Evolutionary conservation across 768 basidiomycete genomes (phyloP).

Genomic region (Terana coerulea): DNA sequence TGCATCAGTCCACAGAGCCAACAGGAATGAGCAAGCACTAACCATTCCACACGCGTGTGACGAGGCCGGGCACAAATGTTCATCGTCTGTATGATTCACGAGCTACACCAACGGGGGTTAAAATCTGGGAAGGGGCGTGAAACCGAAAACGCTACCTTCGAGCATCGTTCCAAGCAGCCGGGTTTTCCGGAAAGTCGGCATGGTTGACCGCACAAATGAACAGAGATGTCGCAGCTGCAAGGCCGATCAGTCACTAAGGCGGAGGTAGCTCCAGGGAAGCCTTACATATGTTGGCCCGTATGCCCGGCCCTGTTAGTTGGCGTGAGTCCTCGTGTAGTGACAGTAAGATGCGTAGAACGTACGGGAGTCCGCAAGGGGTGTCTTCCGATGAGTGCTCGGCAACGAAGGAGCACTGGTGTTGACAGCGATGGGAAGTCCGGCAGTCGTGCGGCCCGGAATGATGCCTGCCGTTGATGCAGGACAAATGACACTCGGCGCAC

Average conservation of each 20-base stretch:
- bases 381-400: constrained; percentile 29
- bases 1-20: neutral
- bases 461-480: constrained; percentile 41
- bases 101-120: constrained; percentile 30
- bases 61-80: constrained; percentile 50
- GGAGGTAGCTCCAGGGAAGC: neutral
- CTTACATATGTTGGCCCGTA: constrained; percentile 51
- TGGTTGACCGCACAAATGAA: constrained; percentile 50
- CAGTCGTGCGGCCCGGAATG: constrained; percentile 51
- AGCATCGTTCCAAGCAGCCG: constrained; percentile 51
- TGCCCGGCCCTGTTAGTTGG: constrained; percentile 51
- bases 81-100: constrained; percentile 41
- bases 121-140: neutral
- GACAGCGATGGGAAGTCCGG: constrained; percentile 45
- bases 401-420: constrained; percentile 39
- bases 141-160: constrained; percentile 32
- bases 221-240: constrained; percentile 46
- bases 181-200: constrained; percentile 43
- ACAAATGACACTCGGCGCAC: constrained; percentile 45
- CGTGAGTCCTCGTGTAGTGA: neutral
- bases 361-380: constrained; percentile 45
- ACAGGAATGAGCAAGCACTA: constrained; percentile 8
- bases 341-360: constrained; percentile 20
- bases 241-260: neutral
- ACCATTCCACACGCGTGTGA: constrained; percentile 57